Percentiles rank a stretch among this genome's conserved stretches.
Conservation (phyloP, 805 yeast genomes). For the Ogataea trehalophila region DNA sequence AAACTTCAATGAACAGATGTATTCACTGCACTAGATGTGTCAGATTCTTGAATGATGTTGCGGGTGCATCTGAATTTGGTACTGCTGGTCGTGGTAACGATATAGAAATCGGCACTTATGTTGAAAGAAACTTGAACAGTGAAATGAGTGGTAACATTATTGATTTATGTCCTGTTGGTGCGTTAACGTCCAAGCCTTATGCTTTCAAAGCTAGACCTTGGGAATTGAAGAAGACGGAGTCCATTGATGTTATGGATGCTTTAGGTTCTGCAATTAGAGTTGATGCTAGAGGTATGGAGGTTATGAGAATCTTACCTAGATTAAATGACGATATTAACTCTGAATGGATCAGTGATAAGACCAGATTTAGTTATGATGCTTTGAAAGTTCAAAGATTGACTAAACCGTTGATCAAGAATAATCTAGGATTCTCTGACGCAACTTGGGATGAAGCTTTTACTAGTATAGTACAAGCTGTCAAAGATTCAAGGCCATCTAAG, state of each 20-base stretch:
- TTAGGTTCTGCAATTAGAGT: constrained; percentile 79
- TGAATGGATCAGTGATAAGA: constrained; percentile 88
- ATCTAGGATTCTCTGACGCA: constrained; percentile 64
- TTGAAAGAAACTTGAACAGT: constrained; percentile 77
- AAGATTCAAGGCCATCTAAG: constrained; percentile 50
- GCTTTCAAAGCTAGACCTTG: constrained; percentile 92
- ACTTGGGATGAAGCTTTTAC: constrained; percentile 86
- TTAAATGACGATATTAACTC: constrained; percentile 82
- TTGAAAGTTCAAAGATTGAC: constrained; percentile 82
- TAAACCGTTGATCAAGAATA: constrained; percentile 68
- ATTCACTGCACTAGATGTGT: constrained; percentile 91
- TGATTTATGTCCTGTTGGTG: constrained; percentile 90
- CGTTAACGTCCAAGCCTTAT: constrained; percentile 83
- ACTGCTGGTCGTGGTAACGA: constrained; percentile 89
- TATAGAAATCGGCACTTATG: constrained; percentile 86
- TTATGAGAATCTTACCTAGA: constrained; percentile 82
- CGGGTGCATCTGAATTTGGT: constrained; percentile 90
- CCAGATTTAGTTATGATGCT: constrained; percentile 83
- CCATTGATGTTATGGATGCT: constrained; percentile 80
- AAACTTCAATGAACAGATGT: constrained; percentile 89
- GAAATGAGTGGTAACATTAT: constrained; percentile 84
- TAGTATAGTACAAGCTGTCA: constrained; percentile 58
- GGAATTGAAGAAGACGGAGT: constrained; percentile 87
- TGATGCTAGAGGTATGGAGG: constrained; percentile 82
- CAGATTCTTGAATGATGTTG: constrained; percentile 83